phyloP scores from a whole-genome alignment of 257 asterid genomes.

The Ophiorrhiza pumila region DNA sequence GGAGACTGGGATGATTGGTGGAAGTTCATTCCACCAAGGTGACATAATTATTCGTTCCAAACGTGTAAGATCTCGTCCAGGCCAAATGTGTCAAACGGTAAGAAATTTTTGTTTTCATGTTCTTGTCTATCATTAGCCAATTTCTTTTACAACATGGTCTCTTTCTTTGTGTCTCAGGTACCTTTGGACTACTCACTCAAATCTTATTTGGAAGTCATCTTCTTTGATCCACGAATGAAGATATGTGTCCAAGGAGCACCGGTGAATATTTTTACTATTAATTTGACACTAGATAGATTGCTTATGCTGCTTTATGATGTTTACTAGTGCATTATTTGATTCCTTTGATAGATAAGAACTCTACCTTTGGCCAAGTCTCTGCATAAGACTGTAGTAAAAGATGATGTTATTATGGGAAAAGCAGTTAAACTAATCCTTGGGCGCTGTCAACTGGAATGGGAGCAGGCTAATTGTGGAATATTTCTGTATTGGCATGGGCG shows the following conservation, averaged over 20 bases:
- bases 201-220: slow-evolving; percentile 71
- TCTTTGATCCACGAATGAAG: slow-evolving; percentile 81
- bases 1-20: slow-evolving; percentile 55
- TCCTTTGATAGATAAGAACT: slow-evolving; percentile 49
- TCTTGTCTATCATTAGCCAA: slow-evolving; percentile 1
- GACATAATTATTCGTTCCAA: slow-evolving; percentile 54
- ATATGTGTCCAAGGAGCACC: slow-evolving; percentile 67
- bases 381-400: slow-evolving; percentile 49
- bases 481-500: slow-evolving; percentile 90
- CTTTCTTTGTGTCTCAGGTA: slow-evolving; percentile 43
- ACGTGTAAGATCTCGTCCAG: slow-evolving; percentile 80
- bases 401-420: slow-evolving; percentile 49
- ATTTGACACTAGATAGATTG: background rate
- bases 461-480: slow-evolving; percentile 72
- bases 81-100: slow-evolving; percentile 59
- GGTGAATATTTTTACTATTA: slow-evolving; percentile 31
- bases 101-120: slow-evolving; percentile 5
- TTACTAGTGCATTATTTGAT: background rate
- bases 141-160: slow-evolving; percentile 4
- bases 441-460: slow-evolving; percentile 71
- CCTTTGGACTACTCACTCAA: slow-evolving; percentile 72
- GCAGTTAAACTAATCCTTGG: slow-evolving; percentile 58
- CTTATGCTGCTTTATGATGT: background rate
- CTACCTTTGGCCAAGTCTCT: slow-evolving; percentile 68
- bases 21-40: slow-evolving; percentile 73